These are phyloP conservation scores for Paecilomyces niveus DNA, from an alignment of 2,329 filamentous ascomycete species.

Conservation along the genomic window DNA sequence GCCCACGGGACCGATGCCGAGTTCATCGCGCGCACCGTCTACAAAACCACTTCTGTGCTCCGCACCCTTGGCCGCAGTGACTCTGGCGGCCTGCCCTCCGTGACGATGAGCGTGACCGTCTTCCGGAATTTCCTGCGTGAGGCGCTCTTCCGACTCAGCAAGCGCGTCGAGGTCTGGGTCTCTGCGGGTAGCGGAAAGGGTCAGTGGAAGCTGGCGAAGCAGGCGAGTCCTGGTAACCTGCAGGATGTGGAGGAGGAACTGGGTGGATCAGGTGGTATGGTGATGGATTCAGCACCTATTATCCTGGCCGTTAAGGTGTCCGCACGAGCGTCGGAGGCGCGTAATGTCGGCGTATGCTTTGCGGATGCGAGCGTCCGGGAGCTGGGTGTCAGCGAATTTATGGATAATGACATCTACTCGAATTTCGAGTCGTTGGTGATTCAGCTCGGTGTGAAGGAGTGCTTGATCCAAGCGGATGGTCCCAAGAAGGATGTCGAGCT, in stretches of 20 bases:
- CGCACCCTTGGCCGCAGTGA: constrained; percentile 80
- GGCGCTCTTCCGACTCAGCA: constrained; percentile 83
- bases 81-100: constrained; percentile 79
- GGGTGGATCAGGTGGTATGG: constrained; percentile 48
- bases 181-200: constrained; percentile 65
- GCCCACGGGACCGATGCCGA: constrained; percentile 45
- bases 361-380: constrained; percentile 95
- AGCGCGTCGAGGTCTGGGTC: constrained; percentile 84
- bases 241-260: constrained; percentile 97
- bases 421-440: constrained; percentile 97
- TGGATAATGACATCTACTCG: constrained; percentile 98
- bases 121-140: constrained; percentile 94
- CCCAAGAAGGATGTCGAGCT: constrained; percentile 81
- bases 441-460: constrained; percentile 92
- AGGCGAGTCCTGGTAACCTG: constrained; percentile 90
- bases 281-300: constrained; percentile 84
- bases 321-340: constrained; percentile 75
- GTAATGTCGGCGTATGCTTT: constrained; percentile 90
- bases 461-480: constrained; percentile 73
- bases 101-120: constrained; percentile 91
- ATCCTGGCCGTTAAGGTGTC: constrained; percentile 92
- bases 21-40: constrained; percentile 59
- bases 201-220: constrained; percentile 85
- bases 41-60: constrained; percentile 95
- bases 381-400: constrained; percentile 91